A percentile compares a stretch with the other conserved stretches of the same genome.
phyloP scores from a whole-genome alignment of 495 filamentous ascomycete species.

The Penicillium argentinense region DNA sequence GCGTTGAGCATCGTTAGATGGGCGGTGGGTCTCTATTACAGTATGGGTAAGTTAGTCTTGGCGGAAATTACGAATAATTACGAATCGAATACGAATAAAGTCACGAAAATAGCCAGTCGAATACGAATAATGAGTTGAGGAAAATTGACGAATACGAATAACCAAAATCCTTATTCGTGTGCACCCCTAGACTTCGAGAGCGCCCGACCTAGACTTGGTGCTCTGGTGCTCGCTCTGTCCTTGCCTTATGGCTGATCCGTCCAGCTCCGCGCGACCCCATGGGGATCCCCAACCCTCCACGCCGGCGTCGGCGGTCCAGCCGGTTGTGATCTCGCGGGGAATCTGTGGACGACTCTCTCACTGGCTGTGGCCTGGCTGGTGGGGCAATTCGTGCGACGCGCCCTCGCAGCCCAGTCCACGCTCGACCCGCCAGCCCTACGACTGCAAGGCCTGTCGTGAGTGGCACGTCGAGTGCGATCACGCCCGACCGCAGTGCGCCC shows the following conservation, averaged over 20 bases:
- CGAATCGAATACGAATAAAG: no score
- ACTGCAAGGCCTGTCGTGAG: constrained; percentile 36
- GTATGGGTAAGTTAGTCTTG: no score
- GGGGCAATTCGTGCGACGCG: constrained; percentile 13
- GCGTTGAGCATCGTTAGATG: no score
- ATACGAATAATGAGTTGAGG: no score
- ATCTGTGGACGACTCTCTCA: constrained; percentile 15
- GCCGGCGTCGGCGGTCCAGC: no score
- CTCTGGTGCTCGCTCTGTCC: not conserved
- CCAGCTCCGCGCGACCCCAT: not conserved
- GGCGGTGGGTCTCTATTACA: no score
- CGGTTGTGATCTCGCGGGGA: constrained; percentile 12
- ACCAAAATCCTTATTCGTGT: not conserved
- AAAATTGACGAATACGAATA: no score
- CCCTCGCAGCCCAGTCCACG: constrained; percentile 3
- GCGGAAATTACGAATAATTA: no score
- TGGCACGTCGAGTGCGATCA: constrained; percentile 35
- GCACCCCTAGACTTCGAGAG: not conserved
- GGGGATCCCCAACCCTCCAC: no score
- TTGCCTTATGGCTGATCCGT: not conserved
- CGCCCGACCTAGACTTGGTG: not conserved
- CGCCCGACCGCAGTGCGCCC: constrained; percentile 32
- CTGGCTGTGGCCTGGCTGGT: constrained; percentile 24
- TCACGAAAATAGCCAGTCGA: no score
- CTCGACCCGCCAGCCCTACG: constrained; percentile 1